Base-by-base conservation (phyloP, 1,284 basidiomycete species). In the Trichosporon sp. region DNA sequence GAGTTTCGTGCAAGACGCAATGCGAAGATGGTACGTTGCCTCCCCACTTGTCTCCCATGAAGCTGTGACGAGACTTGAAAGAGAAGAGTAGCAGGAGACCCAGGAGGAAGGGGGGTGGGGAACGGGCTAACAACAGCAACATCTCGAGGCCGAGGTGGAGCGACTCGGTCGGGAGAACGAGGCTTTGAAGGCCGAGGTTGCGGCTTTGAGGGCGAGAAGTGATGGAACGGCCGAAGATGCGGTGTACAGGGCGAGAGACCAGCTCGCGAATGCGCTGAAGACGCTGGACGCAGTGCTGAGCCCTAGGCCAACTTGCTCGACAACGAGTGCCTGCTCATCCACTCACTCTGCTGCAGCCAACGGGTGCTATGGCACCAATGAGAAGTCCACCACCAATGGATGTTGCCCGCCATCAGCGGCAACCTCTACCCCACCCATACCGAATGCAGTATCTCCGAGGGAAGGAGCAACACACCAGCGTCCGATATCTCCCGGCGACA, bases 101-200 rank as follows among this genome's bases (percentile, higher is more conserved):
- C 8, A 37, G 38, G 38, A 40, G 11, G 38, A 12, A 40, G 10
- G 38, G 38, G 38, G 11, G 16, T 4, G 31, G 35, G 14, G 32
- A 12, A 19, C 16, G 56, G 16, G 21, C 59, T 63, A 19, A 59
- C 54, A 21, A 8, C 59, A 63, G 59, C 59, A 63, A 35, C 59
- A 63, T 32, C 59, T 63, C 16, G 59, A 63, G 59, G 31, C 59
- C 31, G 59, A 63, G 32, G 59, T 63, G 31, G 32, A 35, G 59
- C 59, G 59, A 4, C 32, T 63, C 31, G 14, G 31, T 6, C 4
- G 4, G 7, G 59, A 63, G 16, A 63, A 63, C 32, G 32, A 63
- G 5, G 32, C 59, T 3, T 16, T 63, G 2, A 63, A 37, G 31
- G 31, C 31, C 59, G 59, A 63, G 59, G 59, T 63, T 32, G 14